Base-by-base conservation (phyloP, 345 rosid species). In the Brassica carinata region DNA sequence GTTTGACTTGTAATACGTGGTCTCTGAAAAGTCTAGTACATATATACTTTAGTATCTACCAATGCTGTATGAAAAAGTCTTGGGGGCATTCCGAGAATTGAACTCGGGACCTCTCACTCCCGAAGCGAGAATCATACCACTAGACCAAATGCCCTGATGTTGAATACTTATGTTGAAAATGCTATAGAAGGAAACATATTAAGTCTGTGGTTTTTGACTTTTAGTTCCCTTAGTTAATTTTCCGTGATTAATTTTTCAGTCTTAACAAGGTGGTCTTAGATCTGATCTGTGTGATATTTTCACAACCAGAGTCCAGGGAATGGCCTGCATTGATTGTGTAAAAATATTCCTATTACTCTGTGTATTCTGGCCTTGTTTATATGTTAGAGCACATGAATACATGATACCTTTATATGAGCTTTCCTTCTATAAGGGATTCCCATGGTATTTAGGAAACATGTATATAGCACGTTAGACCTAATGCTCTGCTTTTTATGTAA, bases 21-120 rank as follows among this genome's bases (percentile, higher is more conserved):
- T 7, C 63, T 57, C 13, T 19, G 30, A 26, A 57, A 23, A 59
- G 13, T 9, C 64, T 7, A 59, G 64, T 59, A 19, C 11, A 59
- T 3, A 8, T 59, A 9, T 1, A 23, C 64, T 19, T 59, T 59
- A 51, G 23, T 19, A 59, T 8, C 36, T 5, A 48, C 71, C 64
- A 51, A 45, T n/a, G 9, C 40, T 69, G 30, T 18, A 6, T 8
- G 0, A 7, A 70, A 70, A 75, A 29, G 0, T 2, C 79, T 84
- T 79, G 86, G 89, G 90, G 90, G 90, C 94, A 87, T 90, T 91
- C 90, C 90, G 89, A 90, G 92, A 91, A 91, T 91, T 72, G 91
- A 90, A 91, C 91, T 89, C 88, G 90, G 92, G 97, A 89, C 93
- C 91, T 91, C 90, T 89, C 88, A 88, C 90, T 90, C 92, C 92